A percentile compares a stretch with the other conserved stretches of the same genome.
Conservation (phyloP, 108 stramenopile species). For the Pseudonitzschia delicatissima region DNA sequence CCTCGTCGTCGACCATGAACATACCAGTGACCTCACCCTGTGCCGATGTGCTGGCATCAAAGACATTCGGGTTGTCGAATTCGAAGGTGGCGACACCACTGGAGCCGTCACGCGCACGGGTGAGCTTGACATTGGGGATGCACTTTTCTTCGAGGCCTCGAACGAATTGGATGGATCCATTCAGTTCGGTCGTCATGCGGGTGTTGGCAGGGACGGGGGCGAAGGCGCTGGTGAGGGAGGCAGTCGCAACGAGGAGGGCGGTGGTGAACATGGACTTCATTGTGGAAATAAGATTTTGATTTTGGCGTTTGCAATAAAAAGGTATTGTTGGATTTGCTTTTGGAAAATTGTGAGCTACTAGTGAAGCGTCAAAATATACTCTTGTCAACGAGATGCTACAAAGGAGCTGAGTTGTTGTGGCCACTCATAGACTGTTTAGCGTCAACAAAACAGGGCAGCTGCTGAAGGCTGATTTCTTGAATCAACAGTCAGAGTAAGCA, state of each 20-base stretch:
- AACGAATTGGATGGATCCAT: slow-evolving; percentile 60
- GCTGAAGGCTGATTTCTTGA: too few relatives aligned
- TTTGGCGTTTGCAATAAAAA: background rate
- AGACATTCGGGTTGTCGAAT: slow-evolving; percentile 74
- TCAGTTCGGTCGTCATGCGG: slow-evolving; percentile 1
- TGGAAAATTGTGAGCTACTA: background rate
- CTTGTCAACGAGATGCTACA: background rate
- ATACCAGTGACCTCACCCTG: slow-evolving; percentile 68
- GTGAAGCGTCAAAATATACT: background rate
- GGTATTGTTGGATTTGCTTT: background rate
- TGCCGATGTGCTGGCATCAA: slow-evolving; percentile 63
- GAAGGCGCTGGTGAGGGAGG: slow-evolving; percentile 1
- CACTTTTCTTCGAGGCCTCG: slow-evolving; percentile 67
- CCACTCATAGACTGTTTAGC: too few relatives aligned
- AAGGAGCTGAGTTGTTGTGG: slow-evolving; percentile 6
- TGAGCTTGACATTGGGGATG: slow-evolving; percentile 71
- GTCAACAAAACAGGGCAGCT: too few relatives aligned
- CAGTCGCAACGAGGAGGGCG: background rate
- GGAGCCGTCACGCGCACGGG: slow-evolving; percentile 69
- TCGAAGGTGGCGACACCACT: slow-evolving; percentile 68
- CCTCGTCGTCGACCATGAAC: slow-evolving; percentile 76
- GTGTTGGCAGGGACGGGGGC: slow-evolving; percentile 4
- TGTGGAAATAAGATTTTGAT: background rate
- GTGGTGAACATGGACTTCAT: slow-evolving; percentile 7
- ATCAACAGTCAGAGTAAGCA: too few relatives aligned